Evolutionary conservation across 2,329 filamentous ascomycete species (phyloP).

Genomic region (Huntiella moniliformis): DNA sequence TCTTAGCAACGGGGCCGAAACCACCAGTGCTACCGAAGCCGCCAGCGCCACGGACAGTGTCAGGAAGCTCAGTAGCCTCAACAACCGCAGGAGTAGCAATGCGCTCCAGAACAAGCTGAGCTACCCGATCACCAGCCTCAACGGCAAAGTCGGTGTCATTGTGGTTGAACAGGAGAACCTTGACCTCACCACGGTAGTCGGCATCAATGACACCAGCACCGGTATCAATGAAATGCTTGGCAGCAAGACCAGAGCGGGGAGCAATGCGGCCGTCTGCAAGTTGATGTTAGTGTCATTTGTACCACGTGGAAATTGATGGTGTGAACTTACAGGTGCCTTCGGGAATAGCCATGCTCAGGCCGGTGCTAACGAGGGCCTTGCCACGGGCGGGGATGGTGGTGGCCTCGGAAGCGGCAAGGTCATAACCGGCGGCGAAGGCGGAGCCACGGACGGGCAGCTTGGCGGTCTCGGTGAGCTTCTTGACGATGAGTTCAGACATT

Average conservation of each 20-base stretch:
- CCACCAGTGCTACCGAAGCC: constrained; percentile 81
- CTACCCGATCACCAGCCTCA: constrained; percentile 73
- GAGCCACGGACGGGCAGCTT: constrained; percentile 74
- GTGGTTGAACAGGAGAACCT: constrained; percentile 90
- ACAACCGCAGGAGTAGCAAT: constrained; percentile 84
- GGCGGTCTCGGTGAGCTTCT: constrained; percentile 70
- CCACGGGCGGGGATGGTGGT: constrained; percentile 63
- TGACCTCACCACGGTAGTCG: constrained; percentile 86
- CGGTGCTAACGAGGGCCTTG: constrained; percentile 75
- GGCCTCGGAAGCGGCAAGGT: constrained; percentile 64
- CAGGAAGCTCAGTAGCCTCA: constrained; percentile 76
- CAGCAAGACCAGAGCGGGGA: constrained; percentile 74
- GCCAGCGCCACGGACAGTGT: constrained; percentile 75
- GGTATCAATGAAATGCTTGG: constrained; percentile 90
- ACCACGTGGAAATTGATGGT: background rate
- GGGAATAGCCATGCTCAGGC: constrained; percentile 78
- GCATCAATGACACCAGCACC: constrained; percentile 95
- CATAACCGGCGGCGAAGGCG: constrained; percentile 80
- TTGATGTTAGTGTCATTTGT: background rate
- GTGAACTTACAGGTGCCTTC: constrained; percentile 65
- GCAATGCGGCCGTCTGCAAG: constrained; percentile 65
- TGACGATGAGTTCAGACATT: constrained; percentile 29
- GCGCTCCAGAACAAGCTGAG: constrained; percentile 83
- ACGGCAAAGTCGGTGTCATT: constrained; percentile 63
- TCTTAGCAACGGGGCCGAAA: constrained; percentile 4